Evolutionary conservation across 305 asterid genomes (phyloP), one percentile per base, ranked within the genome.

Genomic region (Solanum hybrid): DNA sequence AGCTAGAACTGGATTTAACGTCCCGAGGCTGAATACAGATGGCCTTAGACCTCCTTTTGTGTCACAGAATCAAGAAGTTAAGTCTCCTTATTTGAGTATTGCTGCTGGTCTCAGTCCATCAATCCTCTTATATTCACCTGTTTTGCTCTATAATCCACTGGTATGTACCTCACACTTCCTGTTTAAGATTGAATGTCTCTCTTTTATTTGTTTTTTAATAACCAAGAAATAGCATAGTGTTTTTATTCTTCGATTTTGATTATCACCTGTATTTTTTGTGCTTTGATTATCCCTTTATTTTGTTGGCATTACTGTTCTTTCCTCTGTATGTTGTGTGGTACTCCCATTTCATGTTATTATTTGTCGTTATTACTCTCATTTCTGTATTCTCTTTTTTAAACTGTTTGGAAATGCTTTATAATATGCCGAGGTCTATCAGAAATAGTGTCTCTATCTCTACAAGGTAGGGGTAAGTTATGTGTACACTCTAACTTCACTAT

Each of bases 31-130:
- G 93, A 94, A 95, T 90, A 96, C 97, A 2, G 96, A 94, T 88
- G 93, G 93, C 91, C 93, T 96, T 87, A 95, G 96, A 83, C 93
- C 96, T 81, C 88, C 94, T 16, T 93, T 92, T 87, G 91, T 94
- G 75, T 94, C 95, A 35, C 92, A 92, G 90, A 93, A 90, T 85
- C 93, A 93, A 37, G 97, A 93, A 64, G 94, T 93, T 75, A 93
- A 88, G 75, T 95, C 98, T 87, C 96, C 96, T 37, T 96, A 92
- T 93, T 87, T 97, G 92, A 94, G 95, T 4, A 94, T 97, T 89
- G 95, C 98, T 89, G 93, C 98, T 11, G 99, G 98, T 87, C 95
- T 95, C 79, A 97, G 98, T 93, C 99, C 99, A 9, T 92, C 98
- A 33, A 90, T 95, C 76, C 95, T 97, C 90, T 96, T 97, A 5